phyloP scores from a whole-genome alignment of 768 basidiomycete species.

The Agaricus subrufescens region DNA sequence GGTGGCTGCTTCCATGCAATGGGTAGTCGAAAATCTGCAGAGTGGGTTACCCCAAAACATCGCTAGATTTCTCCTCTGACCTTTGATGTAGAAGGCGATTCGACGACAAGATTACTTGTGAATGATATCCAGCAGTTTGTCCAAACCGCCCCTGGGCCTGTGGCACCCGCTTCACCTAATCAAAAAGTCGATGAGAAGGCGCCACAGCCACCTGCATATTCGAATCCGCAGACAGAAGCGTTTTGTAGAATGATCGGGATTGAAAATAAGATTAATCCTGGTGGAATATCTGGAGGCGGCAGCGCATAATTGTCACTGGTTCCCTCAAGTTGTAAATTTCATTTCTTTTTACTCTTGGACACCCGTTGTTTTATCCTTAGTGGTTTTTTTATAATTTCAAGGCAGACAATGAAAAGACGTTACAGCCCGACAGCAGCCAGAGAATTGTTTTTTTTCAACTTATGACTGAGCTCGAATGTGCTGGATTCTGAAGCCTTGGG shows the following conservation, averaged over 20 bases:
- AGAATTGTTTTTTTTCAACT: no score
- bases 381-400: no score
- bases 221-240: constrained; percentile 86
- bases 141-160: constrained; percentile 56
- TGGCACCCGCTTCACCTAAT: not conserved
- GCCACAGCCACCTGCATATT: constrained; percentile 53
- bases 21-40: constrained; percentile 61
- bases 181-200: constrained; percentile 12
- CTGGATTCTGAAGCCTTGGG: no score
- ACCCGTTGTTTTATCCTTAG: no score
- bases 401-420: no score
- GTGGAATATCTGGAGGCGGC: not conserved
- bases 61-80: not conserved
- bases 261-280: constrained; percentile 56
- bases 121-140: constrained; percentile 61
- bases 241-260: constrained; percentile 79
- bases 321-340: not conserved
- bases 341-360: no score
- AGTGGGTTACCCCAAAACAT: not conserved
- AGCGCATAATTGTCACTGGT: not conserved
- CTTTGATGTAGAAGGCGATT: constrained; percentile 16
- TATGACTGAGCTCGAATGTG: no score
- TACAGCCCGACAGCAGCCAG: no score
- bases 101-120: constrained; percentile 28
- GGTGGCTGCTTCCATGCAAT: constrained; percentile 55